These are phyloP conservation scores for Ottelia alismoides DNA, from an alignment of 106 monocot genomes.

Conservation along the genomic window DNA sequence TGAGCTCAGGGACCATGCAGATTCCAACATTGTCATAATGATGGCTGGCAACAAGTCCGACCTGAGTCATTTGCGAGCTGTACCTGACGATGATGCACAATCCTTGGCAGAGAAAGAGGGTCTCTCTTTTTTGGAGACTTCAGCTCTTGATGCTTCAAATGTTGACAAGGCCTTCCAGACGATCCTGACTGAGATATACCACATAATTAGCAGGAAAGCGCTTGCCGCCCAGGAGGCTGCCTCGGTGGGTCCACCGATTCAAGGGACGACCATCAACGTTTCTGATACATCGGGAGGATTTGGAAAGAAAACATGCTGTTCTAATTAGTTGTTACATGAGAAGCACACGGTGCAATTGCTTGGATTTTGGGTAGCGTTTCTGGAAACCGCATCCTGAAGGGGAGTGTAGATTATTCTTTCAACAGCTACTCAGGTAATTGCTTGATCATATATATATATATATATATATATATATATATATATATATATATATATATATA, in stretches of 20 bases:
- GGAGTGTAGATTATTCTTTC: no score
- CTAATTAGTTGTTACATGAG: not conserved
- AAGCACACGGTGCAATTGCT: no score
- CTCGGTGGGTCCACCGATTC: not conserved
- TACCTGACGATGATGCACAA: not conserved
- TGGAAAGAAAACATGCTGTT: not conserved
- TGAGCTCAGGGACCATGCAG: not conserved
- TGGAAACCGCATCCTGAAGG: no score
- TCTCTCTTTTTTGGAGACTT: not conserved
- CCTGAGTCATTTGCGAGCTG: not conserved
- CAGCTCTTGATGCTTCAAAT: not conserved
- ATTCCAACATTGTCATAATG: not conserved
- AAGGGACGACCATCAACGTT: constrained; percentile 1
- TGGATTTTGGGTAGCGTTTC: no score
- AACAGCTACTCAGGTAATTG: no score
- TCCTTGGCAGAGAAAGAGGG: not conserved
- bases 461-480: no score
- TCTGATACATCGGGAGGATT: not conserved
- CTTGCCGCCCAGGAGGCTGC: not conserved
- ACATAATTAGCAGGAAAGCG: not conserved
- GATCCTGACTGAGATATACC: not conserved
- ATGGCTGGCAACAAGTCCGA: constrained; percentile 1
- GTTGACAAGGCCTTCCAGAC: not conserved
- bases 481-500: no score
- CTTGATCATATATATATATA: no score